phyloP scores from a whole-genome alignment of 805 yeast genomes.

The Phaffomyces antillensis region DNA sequence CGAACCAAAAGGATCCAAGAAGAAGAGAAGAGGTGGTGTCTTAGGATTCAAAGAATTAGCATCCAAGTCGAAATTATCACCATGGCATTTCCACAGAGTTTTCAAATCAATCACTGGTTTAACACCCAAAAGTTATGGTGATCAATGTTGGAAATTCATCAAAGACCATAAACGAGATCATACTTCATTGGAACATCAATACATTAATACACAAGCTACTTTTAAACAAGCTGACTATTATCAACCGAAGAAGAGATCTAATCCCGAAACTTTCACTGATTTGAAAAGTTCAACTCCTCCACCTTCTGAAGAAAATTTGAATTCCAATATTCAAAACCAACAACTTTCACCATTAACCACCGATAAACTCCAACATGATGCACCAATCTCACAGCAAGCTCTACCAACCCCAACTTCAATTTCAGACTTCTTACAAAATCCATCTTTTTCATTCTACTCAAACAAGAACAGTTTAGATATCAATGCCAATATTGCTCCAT shows the following conservation, averaged over 20 bases:
- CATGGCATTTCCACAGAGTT: slow-evolving; percentile 93
- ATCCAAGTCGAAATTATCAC: slow-evolving; percentile 70
- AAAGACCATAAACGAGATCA: slow-evolving; percentile 24
- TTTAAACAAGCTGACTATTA: no score
- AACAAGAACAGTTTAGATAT: slow-evolving; percentile 19
- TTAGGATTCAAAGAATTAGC: slow-evolving; percentile 84
- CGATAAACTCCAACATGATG: not conserved
- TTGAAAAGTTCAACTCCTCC: slow-evolving; percentile 2
- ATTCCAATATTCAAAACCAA: not conserved
- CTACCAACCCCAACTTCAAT: not conserved
- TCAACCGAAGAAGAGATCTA: slow-evolving; percentile 1
- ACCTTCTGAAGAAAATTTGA: not conserved
- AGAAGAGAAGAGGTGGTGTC: slow-evolving; percentile 69
- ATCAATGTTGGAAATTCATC: slow-evolving; percentile 63
- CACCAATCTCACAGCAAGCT: not conserved
- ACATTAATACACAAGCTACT: no score
- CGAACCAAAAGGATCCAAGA: slow-evolving; percentile 25
- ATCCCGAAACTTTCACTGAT: slow-evolving; percentile 6
- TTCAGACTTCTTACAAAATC: no score
- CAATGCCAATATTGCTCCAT: slow-evolving; percentile 12
- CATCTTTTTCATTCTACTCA: not conserved
- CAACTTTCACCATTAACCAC: slow-evolving; percentile 4
- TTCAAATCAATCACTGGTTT: slow-evolving; percentile 80
- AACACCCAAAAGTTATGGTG: slow-evolving; percentile 87
- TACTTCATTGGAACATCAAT: no score